Percentiles rank a stretch among this genome's conserved stretches.
Conservation (phyloP, 306 rosid species). For the Lablab purpureus region DNA sequence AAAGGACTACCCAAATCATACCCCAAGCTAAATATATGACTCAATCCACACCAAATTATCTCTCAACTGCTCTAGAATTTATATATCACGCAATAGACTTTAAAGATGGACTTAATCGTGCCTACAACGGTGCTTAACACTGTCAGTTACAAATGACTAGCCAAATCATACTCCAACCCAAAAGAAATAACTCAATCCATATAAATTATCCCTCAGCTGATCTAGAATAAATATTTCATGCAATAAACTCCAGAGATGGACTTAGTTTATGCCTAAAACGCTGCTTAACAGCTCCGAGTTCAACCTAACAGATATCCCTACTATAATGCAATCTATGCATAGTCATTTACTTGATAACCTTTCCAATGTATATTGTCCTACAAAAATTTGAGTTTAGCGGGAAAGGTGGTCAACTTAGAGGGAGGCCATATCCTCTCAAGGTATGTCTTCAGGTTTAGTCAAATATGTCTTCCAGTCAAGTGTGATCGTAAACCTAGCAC, state of each 20-base stretch:
- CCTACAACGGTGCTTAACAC: not conserved
- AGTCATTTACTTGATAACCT: not conserved
- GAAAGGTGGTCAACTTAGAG: not conserved
- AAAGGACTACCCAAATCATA: constrained; percentile 29
- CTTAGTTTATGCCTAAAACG: not conserved
- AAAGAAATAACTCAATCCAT: constrained; percentile 32
- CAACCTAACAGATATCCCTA: not conserved
- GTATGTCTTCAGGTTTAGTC: not conserved
- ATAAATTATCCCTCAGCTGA: constrained; percentile 6
- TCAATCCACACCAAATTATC: no score
- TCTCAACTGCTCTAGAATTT: not conserved
- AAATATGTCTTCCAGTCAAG: not conserved
- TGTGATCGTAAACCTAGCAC: constrained; percentile 22
- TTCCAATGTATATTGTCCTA: not conserved
- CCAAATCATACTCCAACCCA: constrained; percentile 2
- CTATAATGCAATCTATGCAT: not conserved
- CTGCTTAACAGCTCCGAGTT: constrained; percentile 20
- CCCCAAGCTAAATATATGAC: not conserved
- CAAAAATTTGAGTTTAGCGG: not conserved
- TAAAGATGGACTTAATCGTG: not conserved
- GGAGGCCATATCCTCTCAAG: not conserved
- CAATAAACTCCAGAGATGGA: constrained; percentile 26
- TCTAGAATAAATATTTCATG: constrained; percentile 15
- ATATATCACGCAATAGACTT: constrained; percentile 20
- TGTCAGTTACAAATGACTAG: constrained; percentile 28